A percentile compares a stretch with the other conserved stretches of the same genome.
These are phyloP conservation scores for Pelargonium citronellum DNA, from an alignment of 441 rosid species.

Conservation along the genomic window DNA sequence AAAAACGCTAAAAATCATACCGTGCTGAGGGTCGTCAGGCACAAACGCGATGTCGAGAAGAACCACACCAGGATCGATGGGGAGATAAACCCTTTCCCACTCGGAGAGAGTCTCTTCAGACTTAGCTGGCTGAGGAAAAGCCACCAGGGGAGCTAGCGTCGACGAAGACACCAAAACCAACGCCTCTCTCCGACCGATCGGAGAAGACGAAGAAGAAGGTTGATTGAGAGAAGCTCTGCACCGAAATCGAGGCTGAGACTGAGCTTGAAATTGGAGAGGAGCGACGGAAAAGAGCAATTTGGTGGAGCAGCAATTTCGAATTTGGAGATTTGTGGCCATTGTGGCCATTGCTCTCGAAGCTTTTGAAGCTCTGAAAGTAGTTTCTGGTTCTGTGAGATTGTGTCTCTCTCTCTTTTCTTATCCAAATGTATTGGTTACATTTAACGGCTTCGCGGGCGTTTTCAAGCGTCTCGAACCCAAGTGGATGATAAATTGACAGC, in stretches of 20 bases:
- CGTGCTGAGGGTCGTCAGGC: constrained; percentile 69
- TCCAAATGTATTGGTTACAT: background rate
- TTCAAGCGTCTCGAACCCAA: background rate
- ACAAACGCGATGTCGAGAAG: constrained; percentile 91
- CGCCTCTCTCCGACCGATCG: constrained; percentile 1
- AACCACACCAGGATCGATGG: constrained; percentile 94
- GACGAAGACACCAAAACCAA: background rate
- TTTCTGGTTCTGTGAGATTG: too few relatives aligned
- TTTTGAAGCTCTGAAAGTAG: background rate
- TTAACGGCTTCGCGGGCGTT: constrained; percentile 5
- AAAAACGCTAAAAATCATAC: constrained; percentile 23
- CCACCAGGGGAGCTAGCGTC: constrained; percentile 25
- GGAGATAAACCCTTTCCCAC: constrained; percentile 74
- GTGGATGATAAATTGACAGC: background rate
- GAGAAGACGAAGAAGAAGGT: background rate
- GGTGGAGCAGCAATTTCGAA: background rate
- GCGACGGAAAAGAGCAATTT: background rate
- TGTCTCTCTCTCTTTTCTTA: background rate
- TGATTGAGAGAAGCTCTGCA: background rate
- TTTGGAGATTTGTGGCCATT: background rate
- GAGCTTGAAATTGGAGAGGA: background rate
- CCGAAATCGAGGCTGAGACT: background rate
- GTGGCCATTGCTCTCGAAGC: constrained; percentile 2
- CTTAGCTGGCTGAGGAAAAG: constrained; percentile 24
- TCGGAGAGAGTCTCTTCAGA: constrained; percentile 60